These are phyloP conservation scores for Collybia sp. DNA, from an alignment of 768 basidiomycete species.

Conservation along the genomic window DNA sequence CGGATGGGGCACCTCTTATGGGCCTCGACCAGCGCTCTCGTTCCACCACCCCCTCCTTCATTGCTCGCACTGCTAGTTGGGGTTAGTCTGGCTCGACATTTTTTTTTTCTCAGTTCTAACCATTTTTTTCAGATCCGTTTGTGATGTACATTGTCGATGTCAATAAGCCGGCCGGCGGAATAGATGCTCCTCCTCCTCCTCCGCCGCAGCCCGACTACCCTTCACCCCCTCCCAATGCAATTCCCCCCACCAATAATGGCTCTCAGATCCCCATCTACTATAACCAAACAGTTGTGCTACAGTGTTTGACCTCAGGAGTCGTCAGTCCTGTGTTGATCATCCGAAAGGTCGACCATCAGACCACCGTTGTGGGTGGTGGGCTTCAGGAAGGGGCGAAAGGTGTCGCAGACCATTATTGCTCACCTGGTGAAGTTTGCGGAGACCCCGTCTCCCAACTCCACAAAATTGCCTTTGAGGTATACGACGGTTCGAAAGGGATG, in stretches of 20 bases:
- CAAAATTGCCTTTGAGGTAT: constrained; percentile 93
- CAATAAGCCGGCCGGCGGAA: constrained; percentile 72
- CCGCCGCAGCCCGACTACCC: constrained; percentile 89
- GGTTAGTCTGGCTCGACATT: constrained; percentile 40
- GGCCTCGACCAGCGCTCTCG: constrained; percentile 71
- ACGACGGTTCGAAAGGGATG: constrained; percentile 61
- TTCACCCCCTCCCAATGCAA: constrained; percentile 86
- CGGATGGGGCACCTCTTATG: constrained; percentile 84
- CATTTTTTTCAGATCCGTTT: constrained; percentile 65
- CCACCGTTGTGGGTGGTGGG: constrained; percentile 88
- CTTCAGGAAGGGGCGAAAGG: constrained; percentile 84
- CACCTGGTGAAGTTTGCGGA: constrained; percentile 83
- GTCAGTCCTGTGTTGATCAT: constrained; percentile 92
- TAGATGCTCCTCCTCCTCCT: constrained; percentile 74
- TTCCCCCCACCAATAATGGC: constrained; percentile 78
- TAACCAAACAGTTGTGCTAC: constrained; percentile 93
- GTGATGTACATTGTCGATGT: constrained; percentile 98
- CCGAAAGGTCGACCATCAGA: constrained; percentile 89
- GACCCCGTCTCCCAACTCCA: constrained; percentile 95
- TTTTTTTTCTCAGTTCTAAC: constrained; percentile 1
- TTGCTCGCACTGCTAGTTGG: constrained; percentile 88
- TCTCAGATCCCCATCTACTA: constrained; percentile 91
- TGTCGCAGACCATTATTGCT: constrained; percentile 78
- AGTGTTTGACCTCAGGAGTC: constrained; percentile 91
- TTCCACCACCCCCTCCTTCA: constrained; percentile 79